Evolutionary conservation across 305 asterid genomes (phyloP).

Genomic region (Solanum hybrid): DNA sequence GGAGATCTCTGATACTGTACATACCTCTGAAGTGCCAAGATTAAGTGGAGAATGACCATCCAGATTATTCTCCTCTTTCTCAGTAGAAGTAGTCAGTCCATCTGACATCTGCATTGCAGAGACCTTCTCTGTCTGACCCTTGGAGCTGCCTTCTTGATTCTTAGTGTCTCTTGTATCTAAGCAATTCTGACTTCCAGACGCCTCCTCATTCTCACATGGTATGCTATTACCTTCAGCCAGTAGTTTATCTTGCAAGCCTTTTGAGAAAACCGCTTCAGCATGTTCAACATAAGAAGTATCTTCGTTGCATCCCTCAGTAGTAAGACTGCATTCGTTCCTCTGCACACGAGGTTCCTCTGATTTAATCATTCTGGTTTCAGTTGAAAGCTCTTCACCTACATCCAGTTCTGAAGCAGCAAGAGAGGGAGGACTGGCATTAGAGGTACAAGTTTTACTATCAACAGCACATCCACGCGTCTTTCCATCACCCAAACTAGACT

Average conservation of each 20-base stretch:
- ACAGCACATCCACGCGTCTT: constrained; percentile 18
- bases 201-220: constrained; percentile 15
- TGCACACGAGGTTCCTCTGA: constrained; percentile 23
- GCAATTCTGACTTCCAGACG: constrained; percentile 17
- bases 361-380: constrained; percentile 18
- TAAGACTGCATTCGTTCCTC: constrained; percentile 21
- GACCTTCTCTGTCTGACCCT: constrained; percentile 23
- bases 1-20: constrained; percentile 7
- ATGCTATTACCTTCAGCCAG: constrained; percentile 23
- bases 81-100: constrained; percentile 23
- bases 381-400: constrained; percentile 32
- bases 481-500: constrained; percentile 17
- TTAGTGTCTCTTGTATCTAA: constrained; percentile 7
- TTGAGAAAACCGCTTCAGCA: constrained; percentile 18
- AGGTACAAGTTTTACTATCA: constrained; percentile 25
- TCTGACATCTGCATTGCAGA: constrained; percentile 18
- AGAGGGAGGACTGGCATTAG: constrained; percentile 19
- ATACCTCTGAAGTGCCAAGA: constrained; percentile 13
- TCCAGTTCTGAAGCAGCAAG: constrained; percentile 27
- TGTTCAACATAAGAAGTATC: constrained; percentile 29
- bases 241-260: constrained; percentile 23
- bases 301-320: constrained; percentile 26
- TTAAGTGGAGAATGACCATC: constrained; percentile 17
- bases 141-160: background rate
- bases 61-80: constrained; percentile 20